phyloP scores from a whole-genome alignment of 495 filamentous ascomycete genomes.

The Aspergillus coremiiformis region DNA sequence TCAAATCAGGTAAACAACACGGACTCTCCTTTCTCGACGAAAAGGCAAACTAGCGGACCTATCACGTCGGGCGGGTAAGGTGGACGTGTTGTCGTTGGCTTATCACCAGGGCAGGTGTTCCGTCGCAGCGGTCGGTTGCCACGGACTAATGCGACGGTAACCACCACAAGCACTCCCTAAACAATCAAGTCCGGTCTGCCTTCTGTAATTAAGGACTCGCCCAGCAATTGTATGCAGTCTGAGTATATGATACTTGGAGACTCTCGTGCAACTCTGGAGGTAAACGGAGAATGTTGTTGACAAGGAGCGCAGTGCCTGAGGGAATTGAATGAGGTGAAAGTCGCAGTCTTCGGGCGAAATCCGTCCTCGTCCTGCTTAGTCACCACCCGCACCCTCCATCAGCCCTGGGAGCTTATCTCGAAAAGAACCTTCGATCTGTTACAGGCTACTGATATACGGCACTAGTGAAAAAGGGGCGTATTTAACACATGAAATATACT shows the following conservation, averaged over 20 bases:
- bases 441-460: no score
- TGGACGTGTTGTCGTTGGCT: constrained; percentile 2
- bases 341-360: constrained; percentile 38
- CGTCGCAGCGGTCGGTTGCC: constrained; percentile 17
- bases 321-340: constrained; percentile 38
- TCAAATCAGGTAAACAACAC: constrained; percentile 1
- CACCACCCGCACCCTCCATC: constrained; percentile 16
- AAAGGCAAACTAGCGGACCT: constrained; percentile 5
- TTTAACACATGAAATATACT: no score
- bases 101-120: constrained; percentile 10
- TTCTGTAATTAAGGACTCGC: constrained; percentile 8
- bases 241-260: background rate
- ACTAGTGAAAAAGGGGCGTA: no score
- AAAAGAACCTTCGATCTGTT: no score
- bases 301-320: constrained; percentile 16
- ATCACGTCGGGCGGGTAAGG: constrained; percentile 1
- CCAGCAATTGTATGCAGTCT: background rate
- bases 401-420: constrained; percentile 2
- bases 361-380: constrained; percentile 33
- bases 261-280: background rate
- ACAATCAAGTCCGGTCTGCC: constrained; percentile 1
- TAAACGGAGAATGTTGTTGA: constrained; percentile 1
- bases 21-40: background rate
- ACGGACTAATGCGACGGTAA: constrained; percentile 16
- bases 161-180: constrained; percentile 7